phyloP scores from a whole-genome alignment of 2,329 filamentous ascomycete species.

The Rhinocladiella mackenziei region DNA sequence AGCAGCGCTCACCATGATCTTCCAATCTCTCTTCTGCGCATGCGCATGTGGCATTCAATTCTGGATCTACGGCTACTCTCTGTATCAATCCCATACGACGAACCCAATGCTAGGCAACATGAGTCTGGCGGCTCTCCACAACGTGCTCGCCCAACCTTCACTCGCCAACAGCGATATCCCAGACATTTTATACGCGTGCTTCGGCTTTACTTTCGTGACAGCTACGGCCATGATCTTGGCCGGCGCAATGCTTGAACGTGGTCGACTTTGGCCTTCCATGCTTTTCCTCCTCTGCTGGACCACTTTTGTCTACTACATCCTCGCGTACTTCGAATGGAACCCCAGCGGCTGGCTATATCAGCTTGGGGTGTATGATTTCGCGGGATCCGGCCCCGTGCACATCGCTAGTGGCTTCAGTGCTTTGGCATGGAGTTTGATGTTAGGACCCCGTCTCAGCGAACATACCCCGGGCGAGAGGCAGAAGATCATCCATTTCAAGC shows the following conservation, averaged over 20 bases:
- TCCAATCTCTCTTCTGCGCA: conserved; percentile 58
- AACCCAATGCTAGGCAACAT: conserved; percentile 61
- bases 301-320: conserved; percentile 63
- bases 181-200: conserved; percentile 63
- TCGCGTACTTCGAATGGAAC: conserved; percentile 78
- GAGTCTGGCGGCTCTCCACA: conserved; percentile 57
- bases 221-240: conserved; percentile 59
- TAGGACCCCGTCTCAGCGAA: conserved; percentile 61
- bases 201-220: conserved; percentile 59
- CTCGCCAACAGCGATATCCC: conserved; percentile 55
- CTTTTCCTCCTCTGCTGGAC: conserved; percentile 70
- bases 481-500: conserved; percentile 50
- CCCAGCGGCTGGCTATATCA: conserved; percentile 65
- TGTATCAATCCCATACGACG: conserved; percentile 59
- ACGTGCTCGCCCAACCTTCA: conserved; percentile 54
- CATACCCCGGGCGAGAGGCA: conserved; percentile 46
- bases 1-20: conserved; percentile 58
- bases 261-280: conserved; percentile 60
- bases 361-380: conserved; percentile 68
- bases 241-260: conserved; percentile 60
- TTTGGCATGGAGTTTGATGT: conserved; percentile 68
- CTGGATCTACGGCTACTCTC: conserved; percentile 63
- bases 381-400: conserved; percentile 70
- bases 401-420: conserved; percentile 68
- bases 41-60: conserved; percentile 48